Evolutionary conservation across 2,329 filamentous ascomycete species (phyloP).

Genomic region (Helotiales sp.): DNA sequence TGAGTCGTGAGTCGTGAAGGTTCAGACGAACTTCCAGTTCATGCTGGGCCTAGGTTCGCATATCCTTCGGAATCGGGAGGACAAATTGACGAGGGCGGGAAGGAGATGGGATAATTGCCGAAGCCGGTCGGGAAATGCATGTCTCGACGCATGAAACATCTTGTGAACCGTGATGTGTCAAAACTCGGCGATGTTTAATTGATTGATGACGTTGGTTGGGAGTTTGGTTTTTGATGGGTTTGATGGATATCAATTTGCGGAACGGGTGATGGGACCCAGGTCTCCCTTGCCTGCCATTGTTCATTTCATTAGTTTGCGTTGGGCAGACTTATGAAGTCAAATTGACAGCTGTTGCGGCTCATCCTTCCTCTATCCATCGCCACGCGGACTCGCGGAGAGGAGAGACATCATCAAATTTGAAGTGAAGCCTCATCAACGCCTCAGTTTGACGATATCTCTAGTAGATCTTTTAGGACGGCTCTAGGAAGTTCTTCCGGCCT

Average conservation of each 20-base stretch:
- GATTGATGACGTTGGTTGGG: background rate
- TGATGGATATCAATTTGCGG: background rate
- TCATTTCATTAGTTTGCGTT: no score
- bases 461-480: background rate
- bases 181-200: background rate
- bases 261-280: background rate
- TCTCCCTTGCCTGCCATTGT: background rate
- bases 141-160: background rate
- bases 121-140: no score
- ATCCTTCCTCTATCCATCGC: background rate
- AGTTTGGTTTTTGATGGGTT: no score
- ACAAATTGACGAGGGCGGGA: background rate
- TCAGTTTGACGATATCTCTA: background rate
- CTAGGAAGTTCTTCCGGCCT: background rate
- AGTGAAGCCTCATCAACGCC: background rate
- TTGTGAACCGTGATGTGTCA: constrained; percentile 1
- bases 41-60: no score
- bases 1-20: no score
- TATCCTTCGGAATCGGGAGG: no score
- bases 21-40: no score
- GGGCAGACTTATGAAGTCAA: no score
- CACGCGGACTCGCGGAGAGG: background rate
- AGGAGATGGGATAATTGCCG: no score
- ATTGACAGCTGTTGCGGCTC: background rate
- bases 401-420: background rate